Conservation (phyloP, 305 asterid genomes). For the Plantago rigida region DNA sequence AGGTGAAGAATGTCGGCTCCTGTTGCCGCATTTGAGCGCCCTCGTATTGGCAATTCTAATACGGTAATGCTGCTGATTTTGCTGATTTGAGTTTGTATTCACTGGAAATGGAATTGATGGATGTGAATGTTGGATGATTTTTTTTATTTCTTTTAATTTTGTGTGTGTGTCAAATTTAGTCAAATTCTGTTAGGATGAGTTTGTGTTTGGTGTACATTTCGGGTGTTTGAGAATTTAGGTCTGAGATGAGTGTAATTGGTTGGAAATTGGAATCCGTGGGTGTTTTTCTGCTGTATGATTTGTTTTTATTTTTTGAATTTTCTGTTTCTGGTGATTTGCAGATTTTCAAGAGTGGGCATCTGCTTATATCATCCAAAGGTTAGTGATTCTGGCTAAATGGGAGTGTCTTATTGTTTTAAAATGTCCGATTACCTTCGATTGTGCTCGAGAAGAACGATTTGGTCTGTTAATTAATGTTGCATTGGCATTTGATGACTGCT, state of each 20-base stretch:
- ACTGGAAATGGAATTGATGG: too few species aligned
- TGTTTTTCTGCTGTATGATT: too few species aligned
- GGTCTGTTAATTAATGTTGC: background rate
- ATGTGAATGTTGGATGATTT: too few species aligned
- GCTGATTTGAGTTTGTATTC: background rate
- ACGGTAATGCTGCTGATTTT: slow-evolving; percentile 44
- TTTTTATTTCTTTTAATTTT: slow-evolving; percentile 11
- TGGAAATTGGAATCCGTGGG: slow-evolving; percentile 3
- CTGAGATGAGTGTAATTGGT: background rate
- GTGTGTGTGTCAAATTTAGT: slow-evolving; percentile 30
- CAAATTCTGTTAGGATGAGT: slow-evolving; percentile 10
- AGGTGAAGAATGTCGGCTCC: slow-evolving; percentile 58
- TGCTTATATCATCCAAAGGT: slow-evolving; percentile 96
- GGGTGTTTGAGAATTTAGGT: slow-evolving; percentile 22
- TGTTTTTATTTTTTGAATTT: too few species aligned
- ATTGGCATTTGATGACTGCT: slow-evolving; percentile 17
- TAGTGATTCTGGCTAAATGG: slow-evolving; percentile 24
- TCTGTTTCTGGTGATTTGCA: slow-evolving; percentile 32
- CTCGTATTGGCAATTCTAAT: slow-evolving; percentile 73
- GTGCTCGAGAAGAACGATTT: too few species aligned
- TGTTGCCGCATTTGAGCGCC: slow-evolving; percentile 78
- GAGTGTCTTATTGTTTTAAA: too few species aligned
- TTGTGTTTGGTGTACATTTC: background rate
- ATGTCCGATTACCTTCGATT: too few species aligned
- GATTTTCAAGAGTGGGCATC: slow-evolving; percentile 98